Evolutionary conservation across 2,329 filamentous ascomycete species (phyloP).

Genomic region (Magnaporthales sp.): DNA sequence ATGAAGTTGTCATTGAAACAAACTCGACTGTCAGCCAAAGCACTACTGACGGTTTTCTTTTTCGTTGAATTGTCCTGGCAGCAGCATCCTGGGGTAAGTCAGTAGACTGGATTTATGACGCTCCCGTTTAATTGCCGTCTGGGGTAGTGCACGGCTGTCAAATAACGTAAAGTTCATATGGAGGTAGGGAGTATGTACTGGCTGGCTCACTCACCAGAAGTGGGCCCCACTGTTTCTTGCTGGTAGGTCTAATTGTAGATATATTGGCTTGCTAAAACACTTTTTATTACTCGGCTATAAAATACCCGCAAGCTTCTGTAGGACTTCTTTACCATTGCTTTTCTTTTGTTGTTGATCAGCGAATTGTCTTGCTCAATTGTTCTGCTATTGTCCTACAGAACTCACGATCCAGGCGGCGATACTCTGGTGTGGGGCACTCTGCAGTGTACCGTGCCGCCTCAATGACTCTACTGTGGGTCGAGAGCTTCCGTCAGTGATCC

Average conservation of each 20-base stretch:
- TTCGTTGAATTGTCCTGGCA: not conserved
- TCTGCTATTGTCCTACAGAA: not conserved
- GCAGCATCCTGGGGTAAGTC: not conserved
- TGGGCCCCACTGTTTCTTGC: not conserved
- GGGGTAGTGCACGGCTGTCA: not conserved
- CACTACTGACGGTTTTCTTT: not conserved
- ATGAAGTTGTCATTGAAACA: not conserved
- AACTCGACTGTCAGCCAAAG: not conserved
- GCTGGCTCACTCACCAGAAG: not conserved
- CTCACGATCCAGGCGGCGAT: not conserved
- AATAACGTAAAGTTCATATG: not conserved
- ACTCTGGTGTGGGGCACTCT: not conserved
- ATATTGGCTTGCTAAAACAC: not conserved
- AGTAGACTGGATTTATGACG: not conserved
- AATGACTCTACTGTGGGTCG: slow-evolving; percentile 1
- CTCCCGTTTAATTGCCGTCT: not conserved
- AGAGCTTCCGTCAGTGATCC: slow-evolving; percentile 1
- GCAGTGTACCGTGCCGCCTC: not conserved
- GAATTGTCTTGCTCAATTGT: not conserved
- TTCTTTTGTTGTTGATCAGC: not conserved
- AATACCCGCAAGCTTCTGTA: not conserved
- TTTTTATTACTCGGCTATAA: not conserved
- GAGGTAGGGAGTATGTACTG: not conserved
- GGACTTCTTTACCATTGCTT: not conserved
- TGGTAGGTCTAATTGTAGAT: not conserved